Percentiles rank a stretch among this genome's conserved stretches.
These are phyloP conservation scores for Suillus brevipes DNA, from an alignment of 768 basidiomycete genomes.

Conservation along the genomic window DNA sequence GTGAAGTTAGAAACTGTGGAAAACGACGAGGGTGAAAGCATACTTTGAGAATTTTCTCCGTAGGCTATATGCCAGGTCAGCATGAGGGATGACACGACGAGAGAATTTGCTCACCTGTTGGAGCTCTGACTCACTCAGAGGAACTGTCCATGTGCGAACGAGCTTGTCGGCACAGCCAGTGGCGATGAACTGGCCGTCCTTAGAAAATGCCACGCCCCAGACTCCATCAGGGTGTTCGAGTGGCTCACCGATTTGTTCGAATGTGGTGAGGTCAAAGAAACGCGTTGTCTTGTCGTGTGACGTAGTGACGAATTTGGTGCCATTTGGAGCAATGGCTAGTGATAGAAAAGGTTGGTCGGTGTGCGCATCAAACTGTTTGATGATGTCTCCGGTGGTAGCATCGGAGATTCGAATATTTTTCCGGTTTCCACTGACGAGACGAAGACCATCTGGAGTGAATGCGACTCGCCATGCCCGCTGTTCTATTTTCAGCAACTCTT, in stretches of 20 bases:
- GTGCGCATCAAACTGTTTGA: neutral
- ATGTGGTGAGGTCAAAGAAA: neutral
- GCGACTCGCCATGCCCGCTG: neutral
- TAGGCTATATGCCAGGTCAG: neutral
- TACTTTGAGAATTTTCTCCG: neutral
- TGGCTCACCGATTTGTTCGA: neutral
- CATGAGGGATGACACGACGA: neutral
- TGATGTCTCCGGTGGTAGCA: neutral
- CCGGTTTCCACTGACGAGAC: neutral
- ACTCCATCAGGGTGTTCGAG: neutral
- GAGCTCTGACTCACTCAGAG: neutral
- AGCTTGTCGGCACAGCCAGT: neutral
- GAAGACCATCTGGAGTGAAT: constrained; percentile 1
- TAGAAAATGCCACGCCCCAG: neutral
- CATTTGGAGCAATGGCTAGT: neutral
- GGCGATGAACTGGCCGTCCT: neutral
- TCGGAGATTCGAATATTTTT: neutral
- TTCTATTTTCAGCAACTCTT: neutral
- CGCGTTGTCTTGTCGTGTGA: neutral
- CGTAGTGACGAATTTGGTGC: neutral
- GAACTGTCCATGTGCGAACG: neutral
- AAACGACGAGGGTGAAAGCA: neutral
- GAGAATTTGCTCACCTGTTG: neutral
- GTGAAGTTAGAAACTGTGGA: neutral
- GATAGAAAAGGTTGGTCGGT: neutral